Conservation (phyloP, 2,329 filamentous ascomycete species). For the Ilyonectria robusta region DNA sequence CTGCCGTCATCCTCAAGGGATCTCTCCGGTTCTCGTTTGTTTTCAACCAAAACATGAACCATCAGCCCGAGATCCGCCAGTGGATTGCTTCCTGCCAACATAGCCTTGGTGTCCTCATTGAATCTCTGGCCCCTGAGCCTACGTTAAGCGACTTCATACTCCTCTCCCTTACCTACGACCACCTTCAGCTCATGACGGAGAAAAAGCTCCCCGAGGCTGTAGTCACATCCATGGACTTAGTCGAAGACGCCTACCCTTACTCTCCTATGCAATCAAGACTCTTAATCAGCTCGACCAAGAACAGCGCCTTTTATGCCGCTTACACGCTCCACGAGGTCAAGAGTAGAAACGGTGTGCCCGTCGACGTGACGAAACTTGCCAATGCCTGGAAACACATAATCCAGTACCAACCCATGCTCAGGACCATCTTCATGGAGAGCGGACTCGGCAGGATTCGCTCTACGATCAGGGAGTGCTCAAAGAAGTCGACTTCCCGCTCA, state of each 20-base stretch:
- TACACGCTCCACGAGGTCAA: slow-evolving; percentile 53
- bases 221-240: background rate
- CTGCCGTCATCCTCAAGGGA: slow-evolving; percentile 60
- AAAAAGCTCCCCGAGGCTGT: slow-evolving; percentile 36
- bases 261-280: slow-evolving; percentile 56
- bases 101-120: slow-evolving; percentile 16
- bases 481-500: slow-evolving; percentile 24
- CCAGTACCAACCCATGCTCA: slow-evolving; percentile 58
- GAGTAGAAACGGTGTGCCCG: slow-evolving; percentile 36
- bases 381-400: slow-evolving; percentile 58
- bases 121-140: slow-evolving; percentile 20
- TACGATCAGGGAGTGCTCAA: slow-evolving; percentile 63
- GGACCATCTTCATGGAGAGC: slow-evolving; percentile 64
- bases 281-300: slow-evolving; percentile 56
- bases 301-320: slow-evolving; percentile 50
- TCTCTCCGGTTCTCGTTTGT: slow-evolving; percentile 60
- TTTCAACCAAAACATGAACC: slow-evolving; percentile 58
- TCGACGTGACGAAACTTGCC: slow-evolving; percentile 34
- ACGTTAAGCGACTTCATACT: slow-evolving; percentile 40
- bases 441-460: slow-evolving; percentile 58
- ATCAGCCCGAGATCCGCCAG: slow-evolving; percentile 55
- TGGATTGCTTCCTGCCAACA: slow-evolving; percentile 37
- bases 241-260: slow-evolving; percentile 55
- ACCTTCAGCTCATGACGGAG: slow-evolving; percentile 26
- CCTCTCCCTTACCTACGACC: slow-evolving; percentile 36